Evolutionary conservation across 2,329 filamentous ascomycete species (phyloP), one percentile per base, ranked within the genome.

Genomic region (Knoxdaviesia proteae): DNA sequence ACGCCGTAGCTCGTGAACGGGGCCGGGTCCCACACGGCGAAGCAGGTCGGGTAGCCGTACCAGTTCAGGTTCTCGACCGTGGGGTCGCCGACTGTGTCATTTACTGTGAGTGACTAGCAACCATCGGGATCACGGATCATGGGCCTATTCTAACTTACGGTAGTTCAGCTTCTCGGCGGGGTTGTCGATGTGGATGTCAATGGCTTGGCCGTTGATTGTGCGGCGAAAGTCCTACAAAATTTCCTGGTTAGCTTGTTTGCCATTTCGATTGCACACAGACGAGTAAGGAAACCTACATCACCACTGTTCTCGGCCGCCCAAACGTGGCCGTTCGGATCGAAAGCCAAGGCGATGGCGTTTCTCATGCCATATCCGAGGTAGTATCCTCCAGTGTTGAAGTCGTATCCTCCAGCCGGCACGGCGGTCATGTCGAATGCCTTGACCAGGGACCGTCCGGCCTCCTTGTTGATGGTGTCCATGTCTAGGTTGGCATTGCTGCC

Each of bases 131-230:
- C 29, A 10, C 11, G 6, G 29, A 30, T 31, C 7, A 4, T 34
- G 4, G 32, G 30, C 7, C 6, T 20, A 20, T 20, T 20, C 20
- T 6, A 6, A 47, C 54, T 48, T 49, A 56, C 73, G 63, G 55
- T 71, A 77, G 55, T 80, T 79, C 50, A 80, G 56, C 56, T 79
- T 71, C 51, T 80, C 75, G 4, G 68, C 73, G 1, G 75, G 75
- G 50, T 79, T 79, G 53, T 77, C 62, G 39, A 65, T 58, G 49
- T 74, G 68, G 44, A 77, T 67, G 42, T 72, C 68, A 5, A 49
- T 51, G 6, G 49, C 48, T 34, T 63, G 50, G 38, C 65, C 65
- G 44, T 65, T 61, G 34, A 71, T 50, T 7, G 53, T 58, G 36
- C 57, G 61, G 32, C 58, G 54, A 40, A 77, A 63, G 44, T 77